A percentile compares a stretch with the other conserved stretches of the same genome.
Conservation (phyloP, 2,329 filamentous ascomycete genomes). For the Chlorencoelia australis region DNA sequence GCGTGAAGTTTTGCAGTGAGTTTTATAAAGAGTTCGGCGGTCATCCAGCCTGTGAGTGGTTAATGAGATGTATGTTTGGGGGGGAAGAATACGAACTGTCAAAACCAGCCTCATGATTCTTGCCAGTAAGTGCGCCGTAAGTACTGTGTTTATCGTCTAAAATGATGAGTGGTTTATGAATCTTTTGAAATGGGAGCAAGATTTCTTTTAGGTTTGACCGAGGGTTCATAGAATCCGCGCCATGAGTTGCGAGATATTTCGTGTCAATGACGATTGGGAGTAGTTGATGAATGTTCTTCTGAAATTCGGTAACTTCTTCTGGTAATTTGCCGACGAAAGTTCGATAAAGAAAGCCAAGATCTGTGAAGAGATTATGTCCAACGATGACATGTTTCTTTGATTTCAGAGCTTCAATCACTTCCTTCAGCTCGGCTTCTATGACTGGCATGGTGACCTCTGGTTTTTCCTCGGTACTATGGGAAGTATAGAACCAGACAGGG, state of each 20-base stretch:
- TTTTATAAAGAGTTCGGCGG: slow-evolving; percentile 32
- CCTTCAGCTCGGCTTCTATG: slow-evolving; percentile 20
- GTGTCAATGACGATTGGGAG: slow-evolving; percentile 46
- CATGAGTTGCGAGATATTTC: slow-evolving; percentile 42
- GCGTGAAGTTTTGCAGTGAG: slow-evolving; percentile 18
- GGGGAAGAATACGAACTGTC: slow-evolving; percentile 35
- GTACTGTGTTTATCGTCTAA: slow-evolving; percentile 28
- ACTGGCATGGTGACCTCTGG: neutral
- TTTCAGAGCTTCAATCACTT: slow-evolving; percentile 21
- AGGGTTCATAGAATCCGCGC: slow-evolving; percentile 29
- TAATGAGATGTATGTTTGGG: neutral
- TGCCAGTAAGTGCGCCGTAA: slow-evolving; percentile 15
- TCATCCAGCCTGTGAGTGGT: slow-evolving; percentile 30
- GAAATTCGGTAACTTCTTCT: slow-evolving; percentile 42
- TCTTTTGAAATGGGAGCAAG: slow-evolving; percentile 31
- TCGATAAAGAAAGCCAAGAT: slow-evolving; percentile 54
- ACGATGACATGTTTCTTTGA: slow-evolving; percentile 35
- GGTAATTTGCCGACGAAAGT: slow-evolving; percentile 51
- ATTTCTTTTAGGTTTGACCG: slow-evolving; percentile 39
- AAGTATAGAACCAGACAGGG: slow-evolving; percentile 28
- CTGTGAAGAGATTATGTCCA: slow-evolving; percentile 56
- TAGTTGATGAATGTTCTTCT: slow-evolving; percentile 36
- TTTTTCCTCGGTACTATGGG: neutral
- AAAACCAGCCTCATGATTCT: slow-evolving; percentile 47
- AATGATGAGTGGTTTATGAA: slow-evolving; percentile 33